A percentile compares a stretch with the other conserved stretches of the same genome.
Conservation (phyloP, 306 rosid genomes). For the Malus fusca region DNA sequence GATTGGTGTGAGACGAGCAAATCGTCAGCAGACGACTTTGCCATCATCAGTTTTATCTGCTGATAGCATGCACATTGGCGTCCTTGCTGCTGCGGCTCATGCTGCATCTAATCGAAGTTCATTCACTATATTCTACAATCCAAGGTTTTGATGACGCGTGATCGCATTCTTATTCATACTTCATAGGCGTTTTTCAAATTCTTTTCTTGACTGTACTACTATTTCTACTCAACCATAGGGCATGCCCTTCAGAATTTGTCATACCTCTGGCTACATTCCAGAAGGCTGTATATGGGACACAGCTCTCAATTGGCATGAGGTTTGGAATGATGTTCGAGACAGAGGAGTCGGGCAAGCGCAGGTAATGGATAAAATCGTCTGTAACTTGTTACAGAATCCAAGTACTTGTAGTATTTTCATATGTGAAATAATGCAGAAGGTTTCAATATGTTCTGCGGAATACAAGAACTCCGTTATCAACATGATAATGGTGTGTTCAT, state of each 20-base stretch:
- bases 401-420: background rate
- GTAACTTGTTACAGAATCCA: background rate
- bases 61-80: constrained; percentile 99
- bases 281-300: constrained; percentile 76
- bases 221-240: constrained; percentile 43
- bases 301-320: constrained; percentile 91
- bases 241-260: constrained; percentile 94
- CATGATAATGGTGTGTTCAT: background rate
- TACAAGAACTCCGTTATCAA: background rate
- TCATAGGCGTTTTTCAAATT: background rate
- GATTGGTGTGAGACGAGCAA: constrained; percentile 88
- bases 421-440: background rate
- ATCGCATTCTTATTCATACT: background rate
- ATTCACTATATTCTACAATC: constrained; percentile 89
- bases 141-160: constrained; percentile 44
- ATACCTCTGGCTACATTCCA: constrained; percentile 71
- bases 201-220: background rate
- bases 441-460: background rate
- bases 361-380: constrained; percentile 32
- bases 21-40: constrained; percentile 81
- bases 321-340: constrained; percentile 99
- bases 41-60: constrained; percentile 95
- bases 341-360: constrained; percentile 92
- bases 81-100: constrained; percentile 98
- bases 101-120: constrained; percentile 88